Evolutionary conservation across 2,329 filamentous ascomycete genomes (phyloP).

Genomic region (Phyllachora maydis): DNA sequence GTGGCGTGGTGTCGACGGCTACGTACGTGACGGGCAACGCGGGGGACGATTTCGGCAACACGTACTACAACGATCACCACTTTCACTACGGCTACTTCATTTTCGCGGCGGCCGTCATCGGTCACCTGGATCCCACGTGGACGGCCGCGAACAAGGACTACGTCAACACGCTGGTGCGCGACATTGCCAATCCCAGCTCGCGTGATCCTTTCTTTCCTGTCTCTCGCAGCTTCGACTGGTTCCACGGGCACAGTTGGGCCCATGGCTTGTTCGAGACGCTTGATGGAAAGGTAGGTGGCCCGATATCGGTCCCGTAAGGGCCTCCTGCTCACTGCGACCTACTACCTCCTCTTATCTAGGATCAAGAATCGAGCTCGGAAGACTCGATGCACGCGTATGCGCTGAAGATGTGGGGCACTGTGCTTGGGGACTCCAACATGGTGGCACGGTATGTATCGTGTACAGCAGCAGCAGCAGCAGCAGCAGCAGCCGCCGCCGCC

Average conservation of each 20-base stretch:
- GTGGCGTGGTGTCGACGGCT: slow-evolving; percentile 59
- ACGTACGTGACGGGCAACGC: slow-evolving; percentile 49
- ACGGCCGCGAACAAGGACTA: slow-evolving; percentile 51
- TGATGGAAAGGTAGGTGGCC: slow-evolving; percentile 45
- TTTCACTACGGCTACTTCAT: slow-evolving; percentile 82
- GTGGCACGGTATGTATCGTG: slow-evolving; percentile 40
- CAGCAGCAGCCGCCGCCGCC: no score
- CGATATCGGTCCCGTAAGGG: no score
- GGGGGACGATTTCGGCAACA: slow-evolving; percentile 75
- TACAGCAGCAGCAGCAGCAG: no score
- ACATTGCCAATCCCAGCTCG: slow-evolving; percentile 55
- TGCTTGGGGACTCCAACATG: slow-evolving; percentile 56
- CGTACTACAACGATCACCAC: slow-evolving; percentile 59
- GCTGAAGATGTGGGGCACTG: slow-evolving; percentile 82
- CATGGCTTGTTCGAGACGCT: slow-evolving; percentile 50
- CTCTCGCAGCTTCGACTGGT: slow-evolving; percentile 80
- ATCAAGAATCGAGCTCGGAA: slow-evolving; percentile 78
- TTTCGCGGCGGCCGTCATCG: slow-evolving; percentile 68
- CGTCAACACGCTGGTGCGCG: slow-evolving; percentile 68
- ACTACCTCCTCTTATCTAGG: no score
- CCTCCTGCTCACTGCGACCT: no score
- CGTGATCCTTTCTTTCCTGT: slow-evolving; percentile 61
- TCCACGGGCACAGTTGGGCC: slow-evolving; percentile 85
- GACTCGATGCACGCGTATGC: slow-evolving; percentile 76
- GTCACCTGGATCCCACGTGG: slow-evolving; percentile 58